Conservation (phyloP, 257 asterid genomes). For the Ilex asprella region DNA sequence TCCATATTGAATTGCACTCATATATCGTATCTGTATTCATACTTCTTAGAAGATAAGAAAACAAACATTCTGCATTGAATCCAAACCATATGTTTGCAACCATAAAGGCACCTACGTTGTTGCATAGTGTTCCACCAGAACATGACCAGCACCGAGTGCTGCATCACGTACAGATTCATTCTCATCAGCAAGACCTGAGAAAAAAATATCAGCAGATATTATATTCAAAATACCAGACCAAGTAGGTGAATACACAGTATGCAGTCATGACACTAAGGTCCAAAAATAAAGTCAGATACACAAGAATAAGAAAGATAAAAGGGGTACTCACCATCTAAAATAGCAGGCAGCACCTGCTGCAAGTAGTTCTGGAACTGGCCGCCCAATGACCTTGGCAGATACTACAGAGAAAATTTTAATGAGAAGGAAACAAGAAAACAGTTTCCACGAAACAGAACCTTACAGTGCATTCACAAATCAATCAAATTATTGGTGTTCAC, state of each 20-base stretch:
- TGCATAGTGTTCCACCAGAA: constrained; percentile 96
- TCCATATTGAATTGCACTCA: too few relatives aligned
- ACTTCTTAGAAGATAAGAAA: too few relatives aligned
- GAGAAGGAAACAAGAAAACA: constrained; percentile 2
- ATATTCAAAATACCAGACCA: constrained; percentile 7
- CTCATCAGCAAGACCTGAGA: constrained; percentile 96
- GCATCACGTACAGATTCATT: constrained; percentile 99
- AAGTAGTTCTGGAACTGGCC: constrained; percentile 94
- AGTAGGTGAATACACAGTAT: background rate
- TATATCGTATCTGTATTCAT: too few relatives aligned
- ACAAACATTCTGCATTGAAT: too few relatives aligned
- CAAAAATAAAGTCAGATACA: constrained; percentile 11
- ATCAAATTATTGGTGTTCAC: constrained; percentile 25
- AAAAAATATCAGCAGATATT: constrained; percentile 14
- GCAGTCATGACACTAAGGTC: background rate
- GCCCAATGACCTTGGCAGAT: constrained; percentile 91
- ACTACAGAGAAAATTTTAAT: constrained; percentile 46
- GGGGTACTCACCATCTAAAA: constrained; percentile 63
- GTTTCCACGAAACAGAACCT: too few relatives aligned
- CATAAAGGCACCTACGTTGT: constrained; percentile 52
- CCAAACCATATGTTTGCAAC: too few relatives aligned
- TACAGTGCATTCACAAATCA: too few relatives aligned
- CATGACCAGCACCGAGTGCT: constrained; percentile 98
- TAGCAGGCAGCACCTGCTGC: constrained; percentile 95
- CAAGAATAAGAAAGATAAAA: background rate